Evolutionary conservation across 1,139 yeast species (phyloP), one percentile per base, ranked within the genome.

Genomic region (Candida sp.): DNA sequence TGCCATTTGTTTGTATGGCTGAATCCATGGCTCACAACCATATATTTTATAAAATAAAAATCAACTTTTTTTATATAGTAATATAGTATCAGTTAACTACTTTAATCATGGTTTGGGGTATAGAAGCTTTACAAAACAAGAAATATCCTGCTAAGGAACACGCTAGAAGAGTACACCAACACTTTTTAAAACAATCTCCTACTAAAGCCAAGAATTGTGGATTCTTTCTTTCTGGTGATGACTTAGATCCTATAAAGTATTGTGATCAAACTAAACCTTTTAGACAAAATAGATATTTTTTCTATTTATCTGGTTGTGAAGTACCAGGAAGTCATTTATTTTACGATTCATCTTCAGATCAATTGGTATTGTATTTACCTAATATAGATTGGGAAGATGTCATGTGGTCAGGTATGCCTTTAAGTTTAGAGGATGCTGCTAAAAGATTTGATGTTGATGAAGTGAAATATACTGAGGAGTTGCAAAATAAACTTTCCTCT

Each of bases 351-450:
- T n/a, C n/a, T n/a, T 61, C 83, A 23, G 89, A 85, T 43, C 71
- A 77, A 44, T 73, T 89, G 51, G 80, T 82, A 0, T 68, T 91
- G 38, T 91, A 86, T 58, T 71, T 93, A 43, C 97, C 98, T 3
- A 78, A 86, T 45, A 73, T 91, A 40, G 96, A 90, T 59, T 68
- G 78, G 42, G 98, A 93, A 39, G 97, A 88, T 59, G 87, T 93
- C 40, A 87, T 93, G 91, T 93, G 99, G 98, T 84, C 95, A 45
- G 99, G 99, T 0, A 61, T 85, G 64, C 98, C 99, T 2, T 51
- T 88, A 43, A 69, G 80, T 35, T 55, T 73, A n/a, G 82, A 84
- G 42, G 82, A 84, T 21, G 97, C 97, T 0, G 46, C 63, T 40
- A 60, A 67, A 19, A 74, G 71, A 49, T 93, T 68, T 55, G 97